Conservation (phyloP, 2,329 filamentous ascomycete genomes). For the Massarina eburnea region DNA sequence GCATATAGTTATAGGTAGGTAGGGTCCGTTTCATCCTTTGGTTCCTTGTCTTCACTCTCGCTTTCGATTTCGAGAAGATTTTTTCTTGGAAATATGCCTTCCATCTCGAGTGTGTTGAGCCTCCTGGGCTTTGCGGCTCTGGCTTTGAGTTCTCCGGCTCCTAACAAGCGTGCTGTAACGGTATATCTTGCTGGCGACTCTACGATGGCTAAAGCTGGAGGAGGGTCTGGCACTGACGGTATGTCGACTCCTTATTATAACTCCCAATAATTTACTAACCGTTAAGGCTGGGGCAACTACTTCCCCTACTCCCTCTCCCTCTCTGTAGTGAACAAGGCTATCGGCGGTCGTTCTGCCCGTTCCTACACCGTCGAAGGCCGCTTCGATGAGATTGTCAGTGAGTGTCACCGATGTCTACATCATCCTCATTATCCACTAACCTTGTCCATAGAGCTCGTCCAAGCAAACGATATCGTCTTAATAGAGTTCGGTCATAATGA, state of each 20-base stretch:
- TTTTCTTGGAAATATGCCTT: slow-evolving; percentile 28
- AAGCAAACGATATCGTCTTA: slow-evolving; percentile 65
- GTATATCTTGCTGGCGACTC: slow-evolving; percentile 63
- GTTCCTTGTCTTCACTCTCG: not conserved
- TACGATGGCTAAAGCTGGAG: slow-evolving; percentile 58
- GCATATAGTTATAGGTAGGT: not conserved
- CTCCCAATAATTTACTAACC: not conserved
- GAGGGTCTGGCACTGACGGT: slow-evolving; percentile 40
- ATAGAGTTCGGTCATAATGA: slow-evolving; percentile 77
- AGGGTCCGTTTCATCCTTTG: too few relatives aligned
- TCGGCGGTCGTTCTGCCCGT: slow-evolving; percentile 66
- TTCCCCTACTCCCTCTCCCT: slow-evolving; percentile 55
- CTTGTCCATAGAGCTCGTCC: slow-evolving; percentile 42
- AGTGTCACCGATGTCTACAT: not conserved
- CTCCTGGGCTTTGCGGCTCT: slow-evolving; percentile 21
- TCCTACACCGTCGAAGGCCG: slow-evolving; percentile 68
- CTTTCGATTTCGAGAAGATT: not conserved
- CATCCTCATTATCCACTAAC: not conserved
- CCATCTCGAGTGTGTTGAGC: slow-evolving; percentile 18
- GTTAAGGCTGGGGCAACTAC: slow-evolving; percentile 63
- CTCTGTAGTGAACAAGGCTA: slow-evolving; percentile 63
- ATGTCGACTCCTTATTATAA: not conserved
- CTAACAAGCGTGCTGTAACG: slow-evolving; percentile 42
- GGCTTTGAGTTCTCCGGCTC: slow-evolving; percentile 24
- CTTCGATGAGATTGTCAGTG: slow-evolving; percentile 59